Evolutionary conservation across 2,329 filamentous ascomycete species (phyloP), one percentile per base, ranked within the genome.

Genomic region (Alternaria solani): DNA sequence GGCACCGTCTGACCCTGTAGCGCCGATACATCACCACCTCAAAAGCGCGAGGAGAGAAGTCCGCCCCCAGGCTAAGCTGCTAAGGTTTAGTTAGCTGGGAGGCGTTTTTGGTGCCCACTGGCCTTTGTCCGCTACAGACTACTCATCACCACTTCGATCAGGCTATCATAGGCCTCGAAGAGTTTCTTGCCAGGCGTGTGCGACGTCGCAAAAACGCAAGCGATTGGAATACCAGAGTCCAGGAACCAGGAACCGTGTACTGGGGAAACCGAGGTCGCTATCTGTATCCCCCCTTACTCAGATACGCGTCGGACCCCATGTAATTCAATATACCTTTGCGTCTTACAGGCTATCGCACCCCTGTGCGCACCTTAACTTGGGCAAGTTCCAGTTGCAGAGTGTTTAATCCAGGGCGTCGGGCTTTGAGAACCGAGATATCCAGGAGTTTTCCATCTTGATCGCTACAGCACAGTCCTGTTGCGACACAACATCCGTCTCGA

Each of bases 271-370:
- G 28, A 39, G 16, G 12, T 49, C 42, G 38, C 36, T 25, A 18
- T 39, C 39, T 47, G 30, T 36, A 23, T 30, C 23, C 25, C 11
- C 38, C 39, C 26, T 26, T 30, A 11, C 18, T 26, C 20, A 26
- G 44, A 59, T 44, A 46, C 44, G 38, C 26, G 39, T 36, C 51
- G 38, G 52, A 32, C 39, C 51, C 57, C 52, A 56, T 56, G 44
- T 36, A 51, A 23, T n/a, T 16, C 32, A 44, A 43, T 26, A 28
- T 49, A 28, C 46, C 23, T 36, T 36, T 32, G 44, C 30, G n/a
- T 30, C 44, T 44, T 23, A 49, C 43, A 48, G 51, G 43, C 51
- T 41, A 44, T 28, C 25, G 28, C 43, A 42, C 46, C 57, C 43
- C 39, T 44, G 36, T 30, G 18, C 30, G 30, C 30, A 48, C n/a